phyloP scores from a whole-genome alignment of 176 grass and related monocot species.

The Raddia distichophylla region DNA sequence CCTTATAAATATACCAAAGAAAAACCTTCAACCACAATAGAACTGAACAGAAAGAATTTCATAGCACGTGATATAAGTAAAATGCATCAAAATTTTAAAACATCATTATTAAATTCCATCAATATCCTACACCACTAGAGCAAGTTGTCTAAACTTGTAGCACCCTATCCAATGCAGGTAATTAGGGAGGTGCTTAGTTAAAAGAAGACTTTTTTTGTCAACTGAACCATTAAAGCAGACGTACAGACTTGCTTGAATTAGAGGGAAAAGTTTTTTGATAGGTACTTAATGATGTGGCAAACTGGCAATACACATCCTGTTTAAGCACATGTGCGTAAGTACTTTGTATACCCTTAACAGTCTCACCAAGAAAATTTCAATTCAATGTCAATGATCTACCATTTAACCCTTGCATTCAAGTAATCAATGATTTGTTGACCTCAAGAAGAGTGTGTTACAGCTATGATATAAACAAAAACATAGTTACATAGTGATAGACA shows the following conservation, averaged over 20 bases:
- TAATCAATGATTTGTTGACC: slow-evolving; percentile 22
- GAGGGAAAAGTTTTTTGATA: too few relatives aligned
- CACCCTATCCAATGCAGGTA: too few relatives aligned
- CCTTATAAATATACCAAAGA: slow-evolving; percentile 51
- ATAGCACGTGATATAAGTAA: not conserved
- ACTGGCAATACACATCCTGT: too few relatives aligned
- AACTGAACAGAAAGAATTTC: not conserved
- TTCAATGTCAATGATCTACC: not conserved
- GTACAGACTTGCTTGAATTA: too few relatives aligned
- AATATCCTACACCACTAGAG: not conserved
- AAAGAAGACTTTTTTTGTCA: too few relatives aligned
- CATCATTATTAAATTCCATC: slow-evolving; percentile 14
- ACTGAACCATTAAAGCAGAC: too few relatives aligned
- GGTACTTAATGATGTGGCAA: too few relatives aligned
- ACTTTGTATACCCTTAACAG: not conserved
- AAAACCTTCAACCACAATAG: slow-evolving; percentile 13
- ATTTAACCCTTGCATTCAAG: not conserved
- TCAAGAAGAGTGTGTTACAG: not conserved
- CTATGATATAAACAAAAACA: not conserved
- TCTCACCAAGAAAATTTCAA: slow-evolving; percentile 5
- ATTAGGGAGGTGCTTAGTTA: too few relatives aligned
- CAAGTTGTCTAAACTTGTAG: not conserved
- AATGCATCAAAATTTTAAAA: slow-evolving; percentile 1
- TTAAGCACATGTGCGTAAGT: too few relatives aligned
- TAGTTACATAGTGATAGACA: not conserved